A percentile compares a stretch with the other conserved stretches of the same genome.
These are phyloP conservation scores for Cordyceps cateniannulata DNA, from an alignment of 2,329 filamentous ascomycete genomes.

Conservation along the genomic window DNA sequence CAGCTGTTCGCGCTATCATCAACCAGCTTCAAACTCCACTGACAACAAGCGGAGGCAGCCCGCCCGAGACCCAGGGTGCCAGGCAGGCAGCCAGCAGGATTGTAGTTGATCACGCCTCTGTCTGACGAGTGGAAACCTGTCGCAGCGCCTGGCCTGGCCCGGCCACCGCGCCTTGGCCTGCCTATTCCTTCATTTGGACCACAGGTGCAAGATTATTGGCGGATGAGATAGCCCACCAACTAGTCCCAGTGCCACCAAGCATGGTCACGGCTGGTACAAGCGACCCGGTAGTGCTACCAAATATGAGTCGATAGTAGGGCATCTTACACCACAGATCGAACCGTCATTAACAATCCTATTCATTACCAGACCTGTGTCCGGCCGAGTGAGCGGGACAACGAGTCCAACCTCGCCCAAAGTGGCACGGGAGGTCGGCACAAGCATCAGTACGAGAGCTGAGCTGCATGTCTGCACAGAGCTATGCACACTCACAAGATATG, in stretches of 20 bases:
- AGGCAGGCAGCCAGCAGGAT: background rate
- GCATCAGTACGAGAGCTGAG: background rate
- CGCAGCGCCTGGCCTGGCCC: background rate
- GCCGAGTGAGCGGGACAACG: background rate
- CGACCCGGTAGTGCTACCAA: background rate
- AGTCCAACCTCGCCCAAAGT: background rate
- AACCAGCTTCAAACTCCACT: background rate
- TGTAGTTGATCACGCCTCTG: background rate
- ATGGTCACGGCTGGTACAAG: background rate
- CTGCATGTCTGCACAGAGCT: background rate
- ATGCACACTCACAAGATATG: background rate
- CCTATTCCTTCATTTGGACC: conserved; percentile 12
- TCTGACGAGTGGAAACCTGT: background rate
- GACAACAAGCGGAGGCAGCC: background rate
- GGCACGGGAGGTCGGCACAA: background rate
- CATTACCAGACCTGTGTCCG: too few relatives aligned
- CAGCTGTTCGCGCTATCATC: background rate
- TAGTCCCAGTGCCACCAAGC: conserved; percentile 1
- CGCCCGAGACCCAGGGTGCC: background rate
- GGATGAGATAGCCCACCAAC: background rate
- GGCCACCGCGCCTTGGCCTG: background rate
- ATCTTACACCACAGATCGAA: background rate
- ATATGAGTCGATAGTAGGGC: background rate
- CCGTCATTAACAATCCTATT: background rate
- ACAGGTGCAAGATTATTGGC: conserved; percentile 8